phyloP scores from a whole-genome alignment of 2,329 filamentous ascomycete species.

The Aspergillus hortae region DNA sequence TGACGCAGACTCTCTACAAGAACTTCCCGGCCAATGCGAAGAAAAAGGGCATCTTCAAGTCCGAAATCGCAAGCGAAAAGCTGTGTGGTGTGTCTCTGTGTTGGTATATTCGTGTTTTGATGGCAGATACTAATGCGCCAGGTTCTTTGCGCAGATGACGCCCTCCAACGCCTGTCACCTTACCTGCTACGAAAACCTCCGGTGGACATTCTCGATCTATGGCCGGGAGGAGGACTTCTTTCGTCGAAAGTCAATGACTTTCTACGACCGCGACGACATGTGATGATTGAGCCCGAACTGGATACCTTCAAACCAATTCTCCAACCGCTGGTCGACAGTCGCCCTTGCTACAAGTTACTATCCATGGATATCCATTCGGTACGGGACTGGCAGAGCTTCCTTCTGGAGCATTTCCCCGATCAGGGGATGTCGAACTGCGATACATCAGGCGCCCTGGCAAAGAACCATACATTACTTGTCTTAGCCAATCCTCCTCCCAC shows the following conservation, averaged over 20 bases:
- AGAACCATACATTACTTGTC: slow-evolving; percentile 72
- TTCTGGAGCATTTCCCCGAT: slow-evolving; percentile 46
- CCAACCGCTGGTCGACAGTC: slow-evolving; percentile 51
- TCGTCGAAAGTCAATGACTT: slow-evolving; percentile 71
- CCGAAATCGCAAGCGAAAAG: slow-evolving; percentile 28
- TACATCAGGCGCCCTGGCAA: slow-evolving; percentile 42
- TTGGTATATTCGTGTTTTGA: too few relatives aligned
- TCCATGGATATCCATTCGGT: slow-evolving; percentile 55
- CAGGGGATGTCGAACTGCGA: slow-evolving; percentile 47
- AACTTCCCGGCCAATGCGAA: slow-evolving; percentile 5
- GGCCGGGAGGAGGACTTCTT: slow-evolving; percentile 76
- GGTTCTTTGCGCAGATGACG: slow-evolving; percentile 53
- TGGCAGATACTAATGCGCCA: slow-evolving; percentile 1
- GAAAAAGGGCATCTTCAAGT: slow-evolving; percentile 6
- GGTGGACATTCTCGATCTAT: slow-evolving; percentile 83
- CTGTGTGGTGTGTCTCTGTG: slow-evolving; percentile 30
- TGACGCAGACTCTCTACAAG: slow-evolving; percentile 16
- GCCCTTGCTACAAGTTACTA: slow-evolving; percentile 49
- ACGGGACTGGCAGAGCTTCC: slow-evolving; percentile 48
- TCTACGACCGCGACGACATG: slow-evolving; percentile 74
- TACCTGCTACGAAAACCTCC: slow-evolving; percentile 67
- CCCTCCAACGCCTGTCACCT: slow-evolving; percentile 65
- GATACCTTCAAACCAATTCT: slow-evolving; percentile 61
- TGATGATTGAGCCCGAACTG: slow-evolving; percentile 72
- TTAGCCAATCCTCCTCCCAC: slow-evolving; percentile 62